Conservation (phyloP, 2,329 filamentous ascomycete species). For the Aspergillus aculeatus region DNA sequence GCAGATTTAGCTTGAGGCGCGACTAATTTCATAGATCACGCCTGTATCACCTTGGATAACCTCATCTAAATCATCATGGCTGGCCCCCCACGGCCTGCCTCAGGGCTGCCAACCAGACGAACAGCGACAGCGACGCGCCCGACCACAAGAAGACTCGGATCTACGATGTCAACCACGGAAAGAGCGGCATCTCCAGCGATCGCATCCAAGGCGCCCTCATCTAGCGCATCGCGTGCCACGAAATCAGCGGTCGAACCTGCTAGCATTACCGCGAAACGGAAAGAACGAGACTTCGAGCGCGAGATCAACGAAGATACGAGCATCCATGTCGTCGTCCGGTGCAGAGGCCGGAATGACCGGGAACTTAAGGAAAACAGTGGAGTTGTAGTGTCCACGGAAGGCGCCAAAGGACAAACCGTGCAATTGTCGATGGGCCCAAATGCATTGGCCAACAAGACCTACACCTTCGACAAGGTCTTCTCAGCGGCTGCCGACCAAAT, state of each 20-base stretch:
- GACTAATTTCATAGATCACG: background rate
- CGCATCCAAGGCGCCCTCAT: constrained; percentile 60
- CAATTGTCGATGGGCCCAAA: constrained; percentile 90
- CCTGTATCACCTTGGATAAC: background rate
- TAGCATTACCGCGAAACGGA: constrained; percentile 70
- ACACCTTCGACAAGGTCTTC: constrained; percentile 96
- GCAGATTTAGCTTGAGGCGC: background rate
- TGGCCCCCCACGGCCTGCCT: constrained; percentile 52
- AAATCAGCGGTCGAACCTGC: constrained; percentile 48
- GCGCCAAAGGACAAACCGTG: constrained; percentile 79
- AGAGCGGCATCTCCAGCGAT: constrained; percentile 68
- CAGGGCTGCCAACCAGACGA: constrained; percentile 50
- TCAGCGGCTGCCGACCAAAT: constrained; percentile 90
- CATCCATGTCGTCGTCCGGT: constrained; percentile 95
- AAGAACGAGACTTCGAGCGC: constrained; percentile 78
- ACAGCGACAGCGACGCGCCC: constrained; percentile 48
- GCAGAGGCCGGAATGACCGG: constrained; percentile 85
- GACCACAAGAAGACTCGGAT: constrained; percentile 53
- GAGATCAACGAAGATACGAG: constrained; percentile 80
- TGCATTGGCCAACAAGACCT: constrained; percentile 91
- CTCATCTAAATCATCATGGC: constrained; percentile 47
- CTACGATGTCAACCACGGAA: constrained; percentile 46
- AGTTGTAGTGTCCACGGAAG: constrained; percentile 83
- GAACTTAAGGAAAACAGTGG: constrained; percentile 94
- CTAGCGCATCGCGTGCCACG: constrained; percentile 35